Conservation (phyloP, 352 stramenopile species). For the Globisporangium solare region DNA sequence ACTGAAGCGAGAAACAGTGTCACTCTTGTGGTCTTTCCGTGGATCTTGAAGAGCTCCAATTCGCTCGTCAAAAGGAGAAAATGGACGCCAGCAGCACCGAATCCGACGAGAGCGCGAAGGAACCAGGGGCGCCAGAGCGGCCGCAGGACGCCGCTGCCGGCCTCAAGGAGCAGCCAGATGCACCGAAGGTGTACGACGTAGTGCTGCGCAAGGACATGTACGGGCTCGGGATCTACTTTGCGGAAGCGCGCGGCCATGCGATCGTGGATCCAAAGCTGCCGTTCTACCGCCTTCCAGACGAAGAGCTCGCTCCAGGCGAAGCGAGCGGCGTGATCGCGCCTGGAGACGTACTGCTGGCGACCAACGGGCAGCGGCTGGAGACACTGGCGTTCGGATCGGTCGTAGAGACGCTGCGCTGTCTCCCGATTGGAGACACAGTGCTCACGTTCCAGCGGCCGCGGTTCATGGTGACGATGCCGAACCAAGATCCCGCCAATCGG, state of each 20-base stretch:
- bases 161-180: not conserved
- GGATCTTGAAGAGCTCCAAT: slow-evolving; percentile 6
- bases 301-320: slow-evolving; percentile 46
- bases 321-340: slow-evolving; percentile 41
- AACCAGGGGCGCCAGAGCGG: too few species aligned
- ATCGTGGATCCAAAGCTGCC: slow-evolving; percentile 53
- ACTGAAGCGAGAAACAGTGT: too few species aligned
- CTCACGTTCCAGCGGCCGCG: slow-evolving; percentile 38
- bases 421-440: slow-evolving; percentile 28
- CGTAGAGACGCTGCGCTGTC: slow-evolving; percentile 58
- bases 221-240: slow-evolving; percentile 76
- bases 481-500: too few species aligned
- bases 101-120: not conserved
- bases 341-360: slow-evolving; percentile 41
- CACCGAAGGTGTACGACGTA: slow-evolving; percentile 29
- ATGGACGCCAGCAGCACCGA: not conserved
- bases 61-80: not conserved
- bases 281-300: slow-evolving; percentile 66
- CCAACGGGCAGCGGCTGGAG: slow-evolving; percentile 35
- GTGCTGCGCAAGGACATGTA: slow-evolving; percentile 50
- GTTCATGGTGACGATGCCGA: not conserved
- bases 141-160: not conserved
- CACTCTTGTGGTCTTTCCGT: too few species aligned
- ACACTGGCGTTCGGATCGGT: slow-evolving; percentile 35
- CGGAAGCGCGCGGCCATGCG: slow-evolving; percentile 25